Evolutionary conservation across 2,329 filamentous ascomycete genomes (phyloP), one percentile per base, ranked within the genome.

Genomic region (Aspergillus ochraceus): DNA sequence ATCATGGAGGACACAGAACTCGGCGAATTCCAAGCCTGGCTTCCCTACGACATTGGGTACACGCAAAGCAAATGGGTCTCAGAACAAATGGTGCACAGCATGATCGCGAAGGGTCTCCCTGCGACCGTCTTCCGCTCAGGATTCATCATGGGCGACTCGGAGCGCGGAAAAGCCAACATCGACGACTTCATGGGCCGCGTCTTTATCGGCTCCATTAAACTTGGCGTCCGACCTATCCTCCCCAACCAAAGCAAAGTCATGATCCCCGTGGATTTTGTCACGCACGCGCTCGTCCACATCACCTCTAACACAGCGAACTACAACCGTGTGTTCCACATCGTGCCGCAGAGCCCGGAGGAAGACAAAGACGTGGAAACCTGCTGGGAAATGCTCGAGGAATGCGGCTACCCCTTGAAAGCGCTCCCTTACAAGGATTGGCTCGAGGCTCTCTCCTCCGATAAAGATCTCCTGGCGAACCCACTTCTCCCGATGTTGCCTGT

Each of bases 131-230:
- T 39, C 51, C 51, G 51, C 12, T 30, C 51, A 6, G 51, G 51
- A 10, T 53, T 53, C 32, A 53, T 53, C 32, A 39, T 53, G 51
- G 51, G 51, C 12, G 30, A 53, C 51, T 17, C 6, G 8, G 6
- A 14, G 5, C 30, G 30, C 2, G 51, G 51, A 12, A 24, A 39
- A 22, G 30, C 30, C 10, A 53, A 53, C 51, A 24, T 20, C 9
- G 51, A 53, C 11, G 51, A 53, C 51, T 53, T 53, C 51, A 53
- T 53, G 30, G 20, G 30, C 6, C 51, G 51, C 9, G 30, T 53
- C 12, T 42, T 53, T 17, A 53, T 42, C 11, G 51, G 30, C 19
- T 53, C 20, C 8, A 53, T 42, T 19, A 42, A 24, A 5, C 24
- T 53, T 6, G 51, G 51, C 8, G 39, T 9, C 12, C 19, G 30